Base-by-base conservation (phyloP, 805 yeast species). In the Scheffersomyces ergatensis region DNA sequence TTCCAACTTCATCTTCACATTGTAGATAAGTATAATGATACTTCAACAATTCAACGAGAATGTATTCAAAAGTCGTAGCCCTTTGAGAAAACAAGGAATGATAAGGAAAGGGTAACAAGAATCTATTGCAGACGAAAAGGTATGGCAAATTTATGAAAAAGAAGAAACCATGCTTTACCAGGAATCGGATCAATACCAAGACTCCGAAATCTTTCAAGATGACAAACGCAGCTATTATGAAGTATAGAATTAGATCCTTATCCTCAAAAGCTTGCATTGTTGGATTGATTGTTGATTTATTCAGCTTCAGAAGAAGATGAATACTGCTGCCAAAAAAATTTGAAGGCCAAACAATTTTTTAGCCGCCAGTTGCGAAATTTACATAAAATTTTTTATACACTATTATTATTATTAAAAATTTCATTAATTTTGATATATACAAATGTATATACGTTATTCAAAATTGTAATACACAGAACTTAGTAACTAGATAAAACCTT, bases 401-500 rank as follows among this genome's bases (percentile, higher is more conserved):
- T 9, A 21, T 7, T 21, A 7, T 21, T 21, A 7, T 21, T 21
- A 21, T 21, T 21, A 21, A 21, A 21, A n/a, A n/a, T n/a, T n/a
- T 21, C 24, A 9, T 25, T 25, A 25, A 9, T 25, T 25, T 25
- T 25, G 11, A 23, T 23, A 23, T 11, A 23, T 6, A 23, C 6
- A 23, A 23, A 23, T 23, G n/a, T 13, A 25, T 9, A 25, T 13
- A 25, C 13, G 11, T 9, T 9, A 25, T 25, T 9, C 8, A 11
- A 7, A 7, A 11, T 7, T 33, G 4, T 26, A 29, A 21, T 21
- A 26, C 26, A 16, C 14, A 21, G 9, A 21, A 21, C 9, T 21
- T 21, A 58, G 53, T 66, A 65, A 18, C 58, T 46, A 14, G 71
- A 57, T 48, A 70, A 57, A 31, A 67, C 63, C 50, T 65, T 55